Evolutionary conservation across 495 filamentous ascomycete genomes (phyloP).

Genomic region (Chaetomium fimeti): DNA sequence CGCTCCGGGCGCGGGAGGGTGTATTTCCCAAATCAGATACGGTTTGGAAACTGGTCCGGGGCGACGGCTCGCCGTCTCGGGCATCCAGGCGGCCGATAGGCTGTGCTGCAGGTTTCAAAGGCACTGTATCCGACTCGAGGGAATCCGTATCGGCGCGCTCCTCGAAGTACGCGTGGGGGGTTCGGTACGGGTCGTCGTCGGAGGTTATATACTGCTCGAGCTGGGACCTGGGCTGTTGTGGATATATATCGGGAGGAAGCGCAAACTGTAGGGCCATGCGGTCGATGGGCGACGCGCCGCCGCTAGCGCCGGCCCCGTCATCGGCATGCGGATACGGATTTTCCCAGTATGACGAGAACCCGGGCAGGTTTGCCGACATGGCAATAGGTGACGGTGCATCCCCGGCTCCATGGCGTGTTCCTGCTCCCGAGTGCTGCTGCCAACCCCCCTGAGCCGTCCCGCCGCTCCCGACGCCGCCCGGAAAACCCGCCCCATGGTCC

Average conservation of each 20-base stretch:
- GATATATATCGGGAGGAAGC: slow-evolving; percentile 46
- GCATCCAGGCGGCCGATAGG: slow-evolving; percentile 61
- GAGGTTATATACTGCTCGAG: slow-evolving; percentile 31
- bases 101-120: slow-evolving; percentile 61
- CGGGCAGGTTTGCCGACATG: slow-evolving; percentile 45
- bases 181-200: slow-evolving; percentile 40
- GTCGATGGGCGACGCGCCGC: slow-evolving; percentile 46
- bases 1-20: slow-evolving; percentile 42
- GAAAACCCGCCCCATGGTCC: slow-evolving; percentile 21
- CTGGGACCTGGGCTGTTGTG: slow-evolving; percentile 23
- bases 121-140: slow-evolving; percentile 67
- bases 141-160: slow-evolving; percentile 56
- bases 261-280: slow-evolving; percentile 49
- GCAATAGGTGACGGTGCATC: slow-evolving; percentile 34
- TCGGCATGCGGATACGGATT: slow-evolving; percentile 36
- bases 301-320: slow-evolving; percentile 30
- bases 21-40: slow-evolving; percentile 49
- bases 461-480: background rate
- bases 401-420: slow-evolving; percentile 28
- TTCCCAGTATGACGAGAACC: slow-evolving; percentile 51
- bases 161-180: slow-evolving; percentile 50
- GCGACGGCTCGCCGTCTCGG: slow-evolving; percentile 54
- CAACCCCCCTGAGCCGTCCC: slow-evolving; percentile 10
- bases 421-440: slow-evolving; percentile 34
- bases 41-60: slow-evolving; percentile 63